Base-by-base conservation (phyloP, 139 green algal genomes). In the Tetratostichococcus sp. region DNA sequence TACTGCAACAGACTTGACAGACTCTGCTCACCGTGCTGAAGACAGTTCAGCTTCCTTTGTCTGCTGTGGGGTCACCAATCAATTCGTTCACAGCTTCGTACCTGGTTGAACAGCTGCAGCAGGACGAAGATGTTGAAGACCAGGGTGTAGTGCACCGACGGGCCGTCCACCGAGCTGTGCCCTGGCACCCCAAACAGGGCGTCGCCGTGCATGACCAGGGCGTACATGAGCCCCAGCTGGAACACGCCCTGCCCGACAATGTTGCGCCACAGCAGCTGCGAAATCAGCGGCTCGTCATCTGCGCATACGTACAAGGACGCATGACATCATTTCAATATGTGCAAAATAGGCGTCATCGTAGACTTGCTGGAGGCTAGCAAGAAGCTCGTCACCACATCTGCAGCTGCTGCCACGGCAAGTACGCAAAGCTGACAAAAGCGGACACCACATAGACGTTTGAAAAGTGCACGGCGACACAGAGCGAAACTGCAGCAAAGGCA, bases 111-210 rank as follows among this genome's bases (percentile, higher is more conserved):
- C 0, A 97, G 78, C 68, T 85, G 79, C 82, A 90, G 87, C 19
- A 83, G 67, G 2, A 97, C 92, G 71, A 97, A 96, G 0, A 84
- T 76, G 81, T 96, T 96, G 86, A 97, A 97, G 6, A 95, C 85
- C 3, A 96, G 17, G 21, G 92, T 97, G 80, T 87, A 85, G 65
- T 86, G 79, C 71, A 75, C 57, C 5, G 72, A 82, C 22, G 78
- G 69, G 30, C 78, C 81, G 8, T 58, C 32, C 26, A 79, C 72
- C 14, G 31, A n/a, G 30, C 69, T 65, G 26, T 78, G 71, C 25
- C 65, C 34, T 19, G 80, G 72, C 19, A 86, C 71, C 43, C 74
- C 78, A 30, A 92, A 85, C 69, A 83, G 16, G 28, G 59, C 35
- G 17, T 83, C 79, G 28, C 74, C 77, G 3, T 76, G 69, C 43